A percentile compares a stretch with the other conserved stretches of the same genome.
These are phyloP conservation scores for Nicotiana rustica DNA, from an alignment of 305 asterid species.

Conservation along the genomic window DNA sequence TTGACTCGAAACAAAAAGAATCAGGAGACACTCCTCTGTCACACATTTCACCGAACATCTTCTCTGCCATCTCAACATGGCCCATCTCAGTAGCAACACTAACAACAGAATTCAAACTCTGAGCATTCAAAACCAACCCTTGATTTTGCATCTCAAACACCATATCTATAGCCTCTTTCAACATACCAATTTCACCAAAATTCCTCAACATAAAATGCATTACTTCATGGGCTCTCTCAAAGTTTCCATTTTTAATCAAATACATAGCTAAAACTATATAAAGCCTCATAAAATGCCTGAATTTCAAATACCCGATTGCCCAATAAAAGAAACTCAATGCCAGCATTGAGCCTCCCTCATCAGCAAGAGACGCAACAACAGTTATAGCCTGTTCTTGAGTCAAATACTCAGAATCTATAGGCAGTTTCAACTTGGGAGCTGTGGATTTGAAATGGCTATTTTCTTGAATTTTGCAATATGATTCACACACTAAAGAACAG, in stretches of 20 bases:
- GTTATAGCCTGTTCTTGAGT: conserved; percentile 84
- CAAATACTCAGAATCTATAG: conserved; percentile 65
- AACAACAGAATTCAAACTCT: conserved; percentile 75
- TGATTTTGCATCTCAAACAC: conserved; percentile 85
- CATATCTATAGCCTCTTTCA: conserved; percentile 86
- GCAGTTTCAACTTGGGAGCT: conserved; percentile 53
- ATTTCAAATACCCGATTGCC: conserved; percentile 65
- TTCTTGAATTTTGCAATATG: conserved; percentile 60
- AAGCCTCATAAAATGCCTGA: conserved; percentile 80
- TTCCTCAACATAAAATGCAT: conserved; percentile 80
- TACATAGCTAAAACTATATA: conserved; percentile 73
- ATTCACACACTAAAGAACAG: conserved; percentile 72
- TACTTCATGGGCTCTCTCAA: conserved; percentile 77
- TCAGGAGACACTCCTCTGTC: conserved; percentile 76
- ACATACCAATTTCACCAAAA: conserved; percentile 76
- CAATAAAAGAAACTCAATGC: conserved; percentile 89
- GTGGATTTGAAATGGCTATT: conserved; percentile 47
- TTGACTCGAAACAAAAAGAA: conserved; percentile 65
- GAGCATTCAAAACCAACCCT: conserved; percentile 71
- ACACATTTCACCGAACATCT: conserved; percentile 89
- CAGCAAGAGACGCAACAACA: conserved; percentile 86
- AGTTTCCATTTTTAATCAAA: conserved; percentile 76
- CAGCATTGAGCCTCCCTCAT: conserved; percentile 86
- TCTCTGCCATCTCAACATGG: conserved; percentile 69
- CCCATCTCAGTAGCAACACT: conserved; percentile 60